Percentiles rank a stretch among this genome's conserved stretches.
Evolutionary conservation across 106 monocot species (phyloP).

Genomic region (Allium cepa): DNA sequence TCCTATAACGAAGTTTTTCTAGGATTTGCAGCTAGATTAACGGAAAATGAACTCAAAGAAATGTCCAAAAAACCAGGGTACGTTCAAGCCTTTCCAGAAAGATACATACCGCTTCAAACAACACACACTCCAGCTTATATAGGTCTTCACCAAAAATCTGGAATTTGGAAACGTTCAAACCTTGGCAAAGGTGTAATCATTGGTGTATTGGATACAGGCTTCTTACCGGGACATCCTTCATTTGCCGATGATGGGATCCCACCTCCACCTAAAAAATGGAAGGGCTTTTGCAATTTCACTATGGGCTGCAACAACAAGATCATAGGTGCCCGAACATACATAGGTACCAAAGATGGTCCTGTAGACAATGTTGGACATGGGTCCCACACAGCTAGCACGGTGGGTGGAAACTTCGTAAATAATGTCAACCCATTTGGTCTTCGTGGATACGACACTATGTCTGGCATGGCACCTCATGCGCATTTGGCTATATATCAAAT

Average conservation of each 20-base stretch:
- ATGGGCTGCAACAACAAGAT: constrained; percentile 80
- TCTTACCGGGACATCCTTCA: constrained; percentile 89
- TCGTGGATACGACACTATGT: constrained; percentile 35
- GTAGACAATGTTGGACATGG: constrained; percentile 72
- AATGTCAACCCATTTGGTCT: constrained; percentile 42
- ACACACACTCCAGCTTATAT: constrained; percentile 78
- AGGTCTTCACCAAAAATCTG: constrained; percentile 29
- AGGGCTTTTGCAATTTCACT: constrained; percentile 57
- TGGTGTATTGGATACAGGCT: constrained; percentile 86
- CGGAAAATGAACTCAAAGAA: constrained; percentile 25
- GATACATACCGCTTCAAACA: constrained; percentile 44
- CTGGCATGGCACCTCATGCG: too few species aligned
- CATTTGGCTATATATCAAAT: too few species aligned
- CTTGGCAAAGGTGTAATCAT: constrained; percentile 48
- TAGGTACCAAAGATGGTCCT: constrained; percentile 59
- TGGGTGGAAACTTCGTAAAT: constrained; percentile 34
- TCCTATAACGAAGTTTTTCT: constrained; percentile 57
- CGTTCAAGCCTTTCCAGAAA: constrained; percentile 46
- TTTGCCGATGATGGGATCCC: constrained; percentile 53
- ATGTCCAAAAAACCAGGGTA: constrained; percentile 32
- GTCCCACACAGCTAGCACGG: constrained; percentile 74
- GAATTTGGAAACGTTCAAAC: constrained; percentile 28
- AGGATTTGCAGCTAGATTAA: constrained; percentile 68
- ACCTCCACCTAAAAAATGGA: constrained; percentile 54
- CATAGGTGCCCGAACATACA: constrained; percentile 77